Conservation (phyloP, 2,329 filamentous ascomycete genomes). For the Clarireedia monteithiana region DNA sequence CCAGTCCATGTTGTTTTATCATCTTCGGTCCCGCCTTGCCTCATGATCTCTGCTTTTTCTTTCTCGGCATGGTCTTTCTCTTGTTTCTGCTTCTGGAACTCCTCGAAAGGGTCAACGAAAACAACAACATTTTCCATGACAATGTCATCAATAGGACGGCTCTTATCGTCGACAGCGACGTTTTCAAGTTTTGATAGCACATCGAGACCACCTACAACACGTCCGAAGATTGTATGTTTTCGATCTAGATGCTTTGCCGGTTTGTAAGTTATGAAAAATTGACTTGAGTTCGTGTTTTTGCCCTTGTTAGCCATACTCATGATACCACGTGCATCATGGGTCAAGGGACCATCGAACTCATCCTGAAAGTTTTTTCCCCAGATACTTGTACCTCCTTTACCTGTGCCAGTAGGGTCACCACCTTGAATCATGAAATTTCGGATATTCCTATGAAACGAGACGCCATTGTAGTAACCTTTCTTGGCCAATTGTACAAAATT, state of each 20-base stretch:
- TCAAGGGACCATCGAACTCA: conserved; percentile 82
- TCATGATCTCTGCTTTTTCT: conserved; percentile 53
- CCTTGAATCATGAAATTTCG: conserved; percentile 97
- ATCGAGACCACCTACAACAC: conserved; percentile 68
- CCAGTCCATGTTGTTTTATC: conserved; percentile 94
- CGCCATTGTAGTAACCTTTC: conserved; percentile 79
- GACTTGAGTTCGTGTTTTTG: conserved; percentile 92
- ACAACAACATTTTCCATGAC: conserved; percentile 76
- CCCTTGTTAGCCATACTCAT: conserved; percentile 98
- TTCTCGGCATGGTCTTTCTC: conserved; percentile 52
- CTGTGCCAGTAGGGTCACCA: conserved; percentile 87
- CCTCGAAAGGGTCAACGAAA: conserved; percentile 90
- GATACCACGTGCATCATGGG: conserved; percentile 74
- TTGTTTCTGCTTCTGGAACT: conserved; percentile 72
- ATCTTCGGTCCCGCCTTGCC: conserved; percentile 70
- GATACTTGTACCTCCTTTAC: conserved; percentile 79
- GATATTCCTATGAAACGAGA: conserved; percentile 89
- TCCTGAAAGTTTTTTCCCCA: conserved; percentile 95
- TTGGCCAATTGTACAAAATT: conserved; percentile 88
- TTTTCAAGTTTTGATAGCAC: conserved; percentile 70
- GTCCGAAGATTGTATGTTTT: conserved; percentile 96
- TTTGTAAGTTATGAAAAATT: conserved; percentile 92
- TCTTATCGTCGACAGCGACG: conserved; percentile 64
- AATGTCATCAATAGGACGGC: conserved; percentile 71
- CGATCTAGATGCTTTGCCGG: conserved; percentile 77